phyloP scores from a whole-genome alignment of 345 rosid genomes.

The Citrus inodora region DNA sequence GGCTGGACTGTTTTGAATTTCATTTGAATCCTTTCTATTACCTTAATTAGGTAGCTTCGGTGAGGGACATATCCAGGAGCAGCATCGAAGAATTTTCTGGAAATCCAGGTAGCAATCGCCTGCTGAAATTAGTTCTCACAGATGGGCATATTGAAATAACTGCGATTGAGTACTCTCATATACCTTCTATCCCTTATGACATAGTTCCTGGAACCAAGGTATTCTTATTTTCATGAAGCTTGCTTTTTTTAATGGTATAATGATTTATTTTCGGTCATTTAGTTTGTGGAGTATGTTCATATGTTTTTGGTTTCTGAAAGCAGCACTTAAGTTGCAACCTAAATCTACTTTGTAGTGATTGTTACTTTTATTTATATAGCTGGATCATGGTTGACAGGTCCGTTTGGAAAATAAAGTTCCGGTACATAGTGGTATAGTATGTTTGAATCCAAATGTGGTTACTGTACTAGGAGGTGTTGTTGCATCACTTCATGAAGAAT shows the following conservation, averaged over 20 bases:
- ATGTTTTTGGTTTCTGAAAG: not conserved
- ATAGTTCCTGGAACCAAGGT: constrained; percentile 91
- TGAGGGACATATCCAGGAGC: constrained; percentile 69
- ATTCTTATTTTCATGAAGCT: not conserved
- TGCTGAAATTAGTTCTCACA: constrained; percentile 59
- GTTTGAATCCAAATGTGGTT: constrained; percentile 63
- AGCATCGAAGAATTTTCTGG: constrained; percentile 49
- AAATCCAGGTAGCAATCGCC: constrained; percentile 47
- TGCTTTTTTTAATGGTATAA: not conserved
- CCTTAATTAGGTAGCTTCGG: constrained; percentile 50
- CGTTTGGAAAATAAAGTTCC: constrained; percentile 73
- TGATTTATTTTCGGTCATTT: not conserved
- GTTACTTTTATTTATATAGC: not conserved
- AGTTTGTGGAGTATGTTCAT: not conserved
- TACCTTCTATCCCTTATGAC: constrained; percentile 50
- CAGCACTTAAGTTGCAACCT: not conserved
- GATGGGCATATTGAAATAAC: constrained; percentile 73
- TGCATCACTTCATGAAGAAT: constrained; percentile 76
- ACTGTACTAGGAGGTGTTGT: constrained; percentile 79
- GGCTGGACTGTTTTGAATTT: not conserved
- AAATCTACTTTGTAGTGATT: not conserved
- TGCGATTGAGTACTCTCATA: constrained; percentile 66
- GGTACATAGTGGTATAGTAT: constrained; percentile 56
- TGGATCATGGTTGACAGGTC: constrained; percentile 46
- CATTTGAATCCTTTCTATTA: not conserved